Percentiles rank a stretch among this genome's conserved stretches.
Conservation (phyloP, 2,329 filamentous ascomycete species). For the Lasiodiplodia sp. region DNA sequence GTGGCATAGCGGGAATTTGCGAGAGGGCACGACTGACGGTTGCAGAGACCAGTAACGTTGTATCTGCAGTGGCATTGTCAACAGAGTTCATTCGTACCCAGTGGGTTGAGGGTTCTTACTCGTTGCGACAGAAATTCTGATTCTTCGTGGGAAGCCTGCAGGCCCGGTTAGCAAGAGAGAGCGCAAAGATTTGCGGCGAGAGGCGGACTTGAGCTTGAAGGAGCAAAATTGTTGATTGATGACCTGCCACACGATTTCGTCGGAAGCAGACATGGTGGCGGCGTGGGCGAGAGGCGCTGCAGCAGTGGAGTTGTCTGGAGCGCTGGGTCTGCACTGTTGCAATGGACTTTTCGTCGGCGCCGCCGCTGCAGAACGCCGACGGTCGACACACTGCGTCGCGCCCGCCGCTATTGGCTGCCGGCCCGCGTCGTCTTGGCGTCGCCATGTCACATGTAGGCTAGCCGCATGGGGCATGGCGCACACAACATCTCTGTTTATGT, state of each 20-base stretch:
- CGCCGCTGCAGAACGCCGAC: background rate
- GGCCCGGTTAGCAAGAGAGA: slow-evolving; percentile 2
- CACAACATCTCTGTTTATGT: slow-evolving; percentile 24
- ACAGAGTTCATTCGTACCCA: background rate
- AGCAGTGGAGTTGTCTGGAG: background rate
- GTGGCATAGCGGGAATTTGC: slow-evolving; percentile 94
- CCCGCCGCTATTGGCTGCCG: slow-evolving; percentile 4
- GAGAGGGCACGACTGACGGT: slow-evolving; percentile 86
- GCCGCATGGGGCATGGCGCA: background rate
- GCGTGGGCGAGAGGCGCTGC: background rate
- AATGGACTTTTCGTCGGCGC: slow-evolving; percentile 27
- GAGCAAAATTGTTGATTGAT: slow-evolving; percentile 96
- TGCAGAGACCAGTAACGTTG: slow-evolving; percentile 84
- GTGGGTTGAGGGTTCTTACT: slow-evolving; percentile 44
- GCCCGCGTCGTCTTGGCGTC: background rate
- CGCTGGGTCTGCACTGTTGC: background rate
- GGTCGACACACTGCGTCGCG: slow-evolving; percentile 2
- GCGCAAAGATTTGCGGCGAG: slow-evolving; percentile 35
- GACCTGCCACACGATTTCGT: slow-evolving; percentile 97
- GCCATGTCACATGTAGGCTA: background rate
- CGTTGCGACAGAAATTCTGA: slow-evolving; percentile 94
- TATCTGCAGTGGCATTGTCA: slow-evolving; percentile 57
- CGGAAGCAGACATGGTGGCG: slow-evolving; percentile 58
- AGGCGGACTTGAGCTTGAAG: slow-evolving; percentile 79
- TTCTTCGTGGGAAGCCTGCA: slow-evolving; percentile 67